Conservation (phyloP, 1,139 yeast genomes). For the Diutina rugosa region DNA sequence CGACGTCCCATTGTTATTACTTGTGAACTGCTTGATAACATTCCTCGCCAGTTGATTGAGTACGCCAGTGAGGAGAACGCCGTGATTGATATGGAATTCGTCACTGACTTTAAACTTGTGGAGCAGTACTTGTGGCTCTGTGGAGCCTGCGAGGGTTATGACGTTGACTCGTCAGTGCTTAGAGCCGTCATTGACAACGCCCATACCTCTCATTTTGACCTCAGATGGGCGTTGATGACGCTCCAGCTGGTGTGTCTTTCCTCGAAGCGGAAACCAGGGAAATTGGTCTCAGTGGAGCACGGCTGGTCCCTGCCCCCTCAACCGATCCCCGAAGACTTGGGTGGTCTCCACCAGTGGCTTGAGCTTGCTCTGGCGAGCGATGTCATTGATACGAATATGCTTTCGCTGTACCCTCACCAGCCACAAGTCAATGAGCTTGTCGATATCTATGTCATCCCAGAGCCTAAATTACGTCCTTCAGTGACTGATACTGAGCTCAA, state of each 20-base stretch:
- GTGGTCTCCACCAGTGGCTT: conserved; percentile 7
- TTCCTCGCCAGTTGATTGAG: conserved; percentile 43
- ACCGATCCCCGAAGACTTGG: not conserved
- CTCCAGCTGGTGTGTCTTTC: conserved; percentile 16
- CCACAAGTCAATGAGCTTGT: conserved; percentile 23
- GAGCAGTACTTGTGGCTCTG: conserved; percentile 29
- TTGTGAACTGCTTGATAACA: conserved; percentile 39
- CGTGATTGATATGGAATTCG: conserved; percentile 14
- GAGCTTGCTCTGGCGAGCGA: conserved; percentile 30
- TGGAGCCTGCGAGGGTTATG: conserved; percentile 22
- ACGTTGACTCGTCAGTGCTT: conserved; percentile 21
- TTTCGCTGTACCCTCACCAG: conserved; percentile 27
- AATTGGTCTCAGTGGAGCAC: not conserved
- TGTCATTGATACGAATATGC: conserved; percentile 15
- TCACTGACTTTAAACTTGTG: conserved; percentile 9
- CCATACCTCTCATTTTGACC: conserved; percentile 19
- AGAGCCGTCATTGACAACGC: conserved; percentile 14
- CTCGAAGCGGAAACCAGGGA: not conserved
- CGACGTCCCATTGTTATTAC: conserved; percentile 75
- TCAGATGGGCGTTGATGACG: conserved; percentile 37
- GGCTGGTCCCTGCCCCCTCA: not conserved
- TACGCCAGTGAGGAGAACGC: conserved; percentile 31
- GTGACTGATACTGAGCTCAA: conserved; percentile 23
- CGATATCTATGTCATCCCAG: conserved; percentile 18
- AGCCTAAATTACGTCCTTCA: conserved; percentile 11